Conservation (phyloP, 352 stramenopile species). For the Globisporangium canariense region DNA sequence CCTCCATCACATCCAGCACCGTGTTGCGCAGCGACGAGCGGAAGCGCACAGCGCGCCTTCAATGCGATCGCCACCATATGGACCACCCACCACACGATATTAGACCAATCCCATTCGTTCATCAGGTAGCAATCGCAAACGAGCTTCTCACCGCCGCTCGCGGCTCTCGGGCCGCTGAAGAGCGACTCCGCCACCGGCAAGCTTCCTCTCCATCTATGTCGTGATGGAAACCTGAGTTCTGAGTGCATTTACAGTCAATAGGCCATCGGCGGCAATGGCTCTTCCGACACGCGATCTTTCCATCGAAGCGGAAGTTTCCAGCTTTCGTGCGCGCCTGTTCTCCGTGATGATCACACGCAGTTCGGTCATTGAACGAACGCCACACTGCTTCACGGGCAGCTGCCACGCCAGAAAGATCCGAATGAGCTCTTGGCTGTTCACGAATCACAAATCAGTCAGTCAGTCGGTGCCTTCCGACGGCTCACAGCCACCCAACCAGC, state of each 20-base stretch:
- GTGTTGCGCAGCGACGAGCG: slow-evolving; percentile 73
- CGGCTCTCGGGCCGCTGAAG: slow-evolving; percentile 9
- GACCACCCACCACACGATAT: no score
- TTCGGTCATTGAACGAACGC: no score
- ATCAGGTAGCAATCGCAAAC: neutral
- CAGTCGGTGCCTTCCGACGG: no score
- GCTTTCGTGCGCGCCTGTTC: neutral
- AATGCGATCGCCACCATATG: neutral
- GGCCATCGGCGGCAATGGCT: neutral
- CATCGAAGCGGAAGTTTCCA: neutral
- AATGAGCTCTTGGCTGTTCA: no score
- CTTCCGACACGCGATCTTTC: slow-evolving; percentile 1
- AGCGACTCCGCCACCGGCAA: neutral
- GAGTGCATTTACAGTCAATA: neutral
- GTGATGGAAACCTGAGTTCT: neutral
- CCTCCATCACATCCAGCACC: slow-evolving; percentile 69
- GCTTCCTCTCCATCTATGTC: slow-evolving; percentile 9
- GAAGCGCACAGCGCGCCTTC: slow-evolving; percentile 37
- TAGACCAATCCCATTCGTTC: no score
- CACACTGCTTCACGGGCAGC: no score
- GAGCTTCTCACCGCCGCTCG: slow-evolving; percentile 6
- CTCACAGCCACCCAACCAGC: neutral
- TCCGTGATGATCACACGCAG: no score
- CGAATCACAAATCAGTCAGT: no score
- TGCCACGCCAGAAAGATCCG: no score